phyloP scores from a whole-genome alignment of 1,284 basidiomycete species.

The Lignosus rhinocerotis region DNA sequence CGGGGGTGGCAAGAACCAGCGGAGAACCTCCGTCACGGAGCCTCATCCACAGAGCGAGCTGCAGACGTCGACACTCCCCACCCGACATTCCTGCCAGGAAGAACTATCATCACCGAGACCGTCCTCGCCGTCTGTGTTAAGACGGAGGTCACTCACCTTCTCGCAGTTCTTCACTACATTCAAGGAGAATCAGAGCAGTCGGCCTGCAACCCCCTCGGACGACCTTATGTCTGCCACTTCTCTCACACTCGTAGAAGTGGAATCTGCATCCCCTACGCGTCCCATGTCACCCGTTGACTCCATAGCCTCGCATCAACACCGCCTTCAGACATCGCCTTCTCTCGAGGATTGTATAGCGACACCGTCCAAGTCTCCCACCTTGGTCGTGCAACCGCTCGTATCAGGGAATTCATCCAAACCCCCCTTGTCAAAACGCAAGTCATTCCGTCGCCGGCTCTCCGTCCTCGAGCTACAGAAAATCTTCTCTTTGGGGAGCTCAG shows the following conservation, averaged over 20 bases:
- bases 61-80: constrained; percentile 10
- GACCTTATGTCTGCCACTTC: constrained; percentile 21
- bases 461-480: constrained; percentile 34
- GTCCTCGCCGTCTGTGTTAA: constrained; percentile 23
- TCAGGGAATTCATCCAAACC: constrained; percentile 10
- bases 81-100: constrained; percentile 11
- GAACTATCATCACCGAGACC: constrained; percentile 5
- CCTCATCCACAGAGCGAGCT: background rate
- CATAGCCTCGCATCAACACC: constrained; percentile 3
- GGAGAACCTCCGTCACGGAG: constrained; percentile 21
- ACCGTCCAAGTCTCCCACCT: constrained; percentile 5
- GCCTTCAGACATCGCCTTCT: constrained; percentile 20
- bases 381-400: background rate
- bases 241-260: constrained; percentile 13
- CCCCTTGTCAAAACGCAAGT: constrained; percentile 28
- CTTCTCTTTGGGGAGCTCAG: constrained; percentile 25
- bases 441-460: constrained; percentile 34
- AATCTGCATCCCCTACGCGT: constrained; percentile 7
- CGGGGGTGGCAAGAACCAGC: constrained; percentile 33
- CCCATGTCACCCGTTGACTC: constrained; percentile 18
- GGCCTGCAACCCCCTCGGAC: constrained; percentile 19
- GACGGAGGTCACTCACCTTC: constrained; percentile 30
- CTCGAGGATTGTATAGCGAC: constrained; percentile 24
- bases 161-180: constrained; percentile 32
- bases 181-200: constrained; percentile 22